Conservation (phyloP, 345 rosid genomes). For the Rhodamnia argentea region DNA sequence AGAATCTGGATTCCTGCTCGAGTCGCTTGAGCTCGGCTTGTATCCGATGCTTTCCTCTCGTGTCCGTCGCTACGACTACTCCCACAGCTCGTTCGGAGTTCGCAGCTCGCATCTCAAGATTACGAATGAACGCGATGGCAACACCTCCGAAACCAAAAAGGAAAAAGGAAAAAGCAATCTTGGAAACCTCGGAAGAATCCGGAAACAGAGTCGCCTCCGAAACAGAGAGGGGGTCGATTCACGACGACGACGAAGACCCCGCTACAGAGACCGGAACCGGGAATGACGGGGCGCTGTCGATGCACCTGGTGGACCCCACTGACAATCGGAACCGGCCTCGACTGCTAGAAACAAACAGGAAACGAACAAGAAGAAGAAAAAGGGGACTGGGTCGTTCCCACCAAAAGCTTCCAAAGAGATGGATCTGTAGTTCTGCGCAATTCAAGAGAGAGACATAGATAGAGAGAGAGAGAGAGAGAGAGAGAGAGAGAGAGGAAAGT, state of each 20-base stretch:
- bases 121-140: not conserved
- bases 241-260: not conserved
- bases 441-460: not conserved
- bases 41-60: slow-evolving; percentile 72
- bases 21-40: slow-evolving; percentile 71
- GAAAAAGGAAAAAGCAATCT: no score
- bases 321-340: not conserved
- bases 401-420: not conserved
- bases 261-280: not conserved
- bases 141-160: not conserved
- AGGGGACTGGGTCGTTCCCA: not conserved
- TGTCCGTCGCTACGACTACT: slow-evolving; percentile 23
- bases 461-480: no score
- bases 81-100: slow-evolving; percentile 37
- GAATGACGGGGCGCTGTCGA: not conserved
- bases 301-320: not conserved
- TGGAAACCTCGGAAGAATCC: not conserved
- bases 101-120: slow-evolving; percentile 36
- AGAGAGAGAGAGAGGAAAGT: not conserved
- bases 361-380: not conserved
- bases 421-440: not conserved
- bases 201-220: not conserved
- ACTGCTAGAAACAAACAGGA: not conserved
- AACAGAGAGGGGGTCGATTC: not conserved
- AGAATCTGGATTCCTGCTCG: slow-evolving; percentile 66